Conservation (phyloP, 371 early-diverging fungal genomes). For the Rhizopus microsporus region DNA sequence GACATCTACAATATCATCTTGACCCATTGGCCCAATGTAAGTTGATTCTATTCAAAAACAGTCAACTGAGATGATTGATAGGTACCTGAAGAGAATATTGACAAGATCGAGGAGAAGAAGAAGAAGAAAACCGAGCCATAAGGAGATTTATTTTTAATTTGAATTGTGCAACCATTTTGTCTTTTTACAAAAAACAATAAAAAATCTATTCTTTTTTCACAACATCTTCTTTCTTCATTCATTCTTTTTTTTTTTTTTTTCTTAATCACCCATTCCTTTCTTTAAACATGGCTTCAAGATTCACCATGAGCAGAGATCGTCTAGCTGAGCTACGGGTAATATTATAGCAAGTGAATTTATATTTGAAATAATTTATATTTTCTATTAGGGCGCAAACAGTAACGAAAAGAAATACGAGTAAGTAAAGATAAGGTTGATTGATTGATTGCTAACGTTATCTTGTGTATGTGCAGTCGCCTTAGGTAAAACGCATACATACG, state of each 20-base stretch:
- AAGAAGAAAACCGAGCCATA: slow-evolving; percentile 42
- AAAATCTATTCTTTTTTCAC: slow-evolving; percentile 13
- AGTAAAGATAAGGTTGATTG: slow-evolving; percentile 16
- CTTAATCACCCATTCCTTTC: slow-evolving; percentile 17
- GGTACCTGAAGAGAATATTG: slow-evolving; percentile 72
- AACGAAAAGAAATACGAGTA: slow-evolving; percentile 51
- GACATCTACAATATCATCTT: slow-evolving; percentile 73
- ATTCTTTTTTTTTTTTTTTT: slow-evolving; percentile 7
- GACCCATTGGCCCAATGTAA: slow-evolving; percentile 62
- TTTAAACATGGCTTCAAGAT: slow-evolving; percentile 43
- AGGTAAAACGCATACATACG: slow-evolving; percentile 23
- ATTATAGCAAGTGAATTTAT: not conserved
- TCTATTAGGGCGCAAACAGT: slow-evolving; percentile 25
- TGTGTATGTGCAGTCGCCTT: slow-evolving; percentile 31
- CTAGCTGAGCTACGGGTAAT: slow-evolving; percentile 51
- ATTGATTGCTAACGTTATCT: not conserved
- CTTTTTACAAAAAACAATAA: not conserved
- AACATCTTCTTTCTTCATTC: slow-evolving; percentile 9
- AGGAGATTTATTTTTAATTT: slow-evolving; percentile 9
- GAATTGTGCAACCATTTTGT: slow-evolving; percentile 13
- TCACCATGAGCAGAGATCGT: slow-evolving; percentile 58
- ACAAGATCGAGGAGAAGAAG: slow-evolving; percentile 66
- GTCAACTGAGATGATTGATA: slow-evolving; percentile 15
- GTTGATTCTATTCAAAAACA: slow-evolving; percentile 4
- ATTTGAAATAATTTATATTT: not conserved